A percentile compares a stretch with the other conserved stretches of the same genome.
These are phyloP conservation scores for Alternaria atra DNA, from an alignment of 2,329 filamentous ascomycete genomes.

Conservation along the genomic window DNA sequence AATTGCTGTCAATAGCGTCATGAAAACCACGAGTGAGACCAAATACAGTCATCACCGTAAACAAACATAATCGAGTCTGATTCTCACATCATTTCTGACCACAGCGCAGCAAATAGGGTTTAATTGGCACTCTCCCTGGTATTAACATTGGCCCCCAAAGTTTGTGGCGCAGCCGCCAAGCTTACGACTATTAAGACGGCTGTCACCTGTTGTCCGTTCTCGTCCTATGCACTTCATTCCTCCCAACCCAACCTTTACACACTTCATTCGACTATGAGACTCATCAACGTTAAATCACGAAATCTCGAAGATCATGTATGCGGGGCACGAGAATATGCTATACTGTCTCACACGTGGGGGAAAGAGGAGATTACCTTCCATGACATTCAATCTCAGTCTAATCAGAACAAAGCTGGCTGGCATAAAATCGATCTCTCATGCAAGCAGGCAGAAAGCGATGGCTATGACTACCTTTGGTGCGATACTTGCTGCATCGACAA, in stretches of 20 bases:
- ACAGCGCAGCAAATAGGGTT: too few species aligned
- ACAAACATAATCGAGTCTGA: too few species aligned
- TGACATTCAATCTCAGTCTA: neutral
- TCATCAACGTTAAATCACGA: neutral
- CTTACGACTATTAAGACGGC: neutral
- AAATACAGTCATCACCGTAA: too few species aligned
- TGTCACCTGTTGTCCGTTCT: too few species aligned
- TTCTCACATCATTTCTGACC: too few species aligned
- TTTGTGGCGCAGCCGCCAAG: neutral
- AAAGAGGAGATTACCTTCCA: neutral
- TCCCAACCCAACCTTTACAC: neutral
- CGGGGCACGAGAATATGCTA: too few species aligned
- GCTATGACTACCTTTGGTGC: neutral
- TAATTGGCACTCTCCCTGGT: too few species aligned
- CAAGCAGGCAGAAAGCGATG: neutral
- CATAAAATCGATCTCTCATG: neutral
- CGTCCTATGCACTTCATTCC: too few species aligned
- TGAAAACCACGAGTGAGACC: too few species aligned
- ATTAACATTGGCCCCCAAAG: too few species aligned
- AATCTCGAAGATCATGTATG: too few species aligned
- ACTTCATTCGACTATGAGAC: neutral
- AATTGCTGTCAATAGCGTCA: too few species aligned
- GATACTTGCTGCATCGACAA: neutral
- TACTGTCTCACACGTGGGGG: neutral
- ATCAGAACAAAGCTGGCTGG: rapidly evolving